Base-by-base conservation (phyloP, 768 basidiomycete genomes). In the Mrakia blollopis region DNA sequence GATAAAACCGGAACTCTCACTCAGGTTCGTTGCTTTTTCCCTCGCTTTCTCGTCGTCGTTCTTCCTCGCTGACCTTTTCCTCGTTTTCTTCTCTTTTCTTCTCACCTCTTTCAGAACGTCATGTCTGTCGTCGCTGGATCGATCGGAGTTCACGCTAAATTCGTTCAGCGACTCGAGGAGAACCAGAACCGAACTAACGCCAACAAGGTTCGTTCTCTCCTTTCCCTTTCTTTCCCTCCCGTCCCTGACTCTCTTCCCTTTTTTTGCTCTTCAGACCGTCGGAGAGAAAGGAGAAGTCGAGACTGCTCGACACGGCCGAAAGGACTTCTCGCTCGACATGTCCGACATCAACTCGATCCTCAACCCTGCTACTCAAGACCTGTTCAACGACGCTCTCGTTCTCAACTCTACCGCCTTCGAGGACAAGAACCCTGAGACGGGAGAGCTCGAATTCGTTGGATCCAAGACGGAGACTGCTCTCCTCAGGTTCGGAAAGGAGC, bases 41-140 rank as follows among this genome's bases (percentile, higher is more conserved):
- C 28, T 37, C 13, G 4, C 11, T 13, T 25, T n/a, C 6, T 0
- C 68, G 10, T 10, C 8, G 10, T 18, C 35, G 14, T 2, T n/a
- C 11, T 50, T 39, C 13, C n/a, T n/a, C 35, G 41, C 65, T 37
- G 41, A 35, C 25, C 37, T 23, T 2, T 50, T 9, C 0, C 37
- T 41, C 68, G 6, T 69, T n/a, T 37, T 8, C 91, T 57, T 28
- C 28, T n/a, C n/a, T n/a, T n/a, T n/a, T n/a, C n/a, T n/a, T n/a
- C n/a, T n/a, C n/a, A n/a, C n/a, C n/a, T n/a, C n/a, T n/a, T 18
- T 57, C 25, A 93, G 82, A 98, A 98, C 85, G 85, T 85, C 80
- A 99, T 99, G 97, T 89, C 91, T 14, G 92, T 98, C 79, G 97
- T 99, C 71, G 95, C 96, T 30, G 95, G 95, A 54, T 94, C 94